Conservation (phyloP, 2,329 filamentous ascomycete species). For the Ceratocystis variospora region DNA sequence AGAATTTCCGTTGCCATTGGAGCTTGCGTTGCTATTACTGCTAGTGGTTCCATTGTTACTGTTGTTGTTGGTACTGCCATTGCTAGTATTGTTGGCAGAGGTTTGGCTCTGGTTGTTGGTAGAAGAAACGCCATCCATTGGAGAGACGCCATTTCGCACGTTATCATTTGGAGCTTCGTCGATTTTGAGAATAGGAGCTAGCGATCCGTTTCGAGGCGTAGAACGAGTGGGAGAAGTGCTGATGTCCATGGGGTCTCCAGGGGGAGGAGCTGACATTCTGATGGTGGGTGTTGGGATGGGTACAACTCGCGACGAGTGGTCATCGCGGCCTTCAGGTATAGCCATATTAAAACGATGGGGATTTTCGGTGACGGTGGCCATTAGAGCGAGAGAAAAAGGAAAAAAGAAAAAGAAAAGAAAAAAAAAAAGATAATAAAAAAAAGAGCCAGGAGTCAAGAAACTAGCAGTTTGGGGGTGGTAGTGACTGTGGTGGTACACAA, state of each 20-base stretch:
- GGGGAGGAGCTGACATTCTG: constrained; percentile 44
- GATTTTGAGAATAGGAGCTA: constrained; percentile 10
- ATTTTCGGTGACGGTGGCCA: constrained; percentile 20
- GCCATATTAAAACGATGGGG: constrained; percentile 18
- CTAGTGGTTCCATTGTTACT: constrained; percentile 9
- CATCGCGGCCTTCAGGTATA: constrained; percentile 17
- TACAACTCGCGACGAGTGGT: constrained; percentile 27
- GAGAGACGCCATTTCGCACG: constrained; percentile 9
- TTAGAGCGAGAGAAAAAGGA: background rate
- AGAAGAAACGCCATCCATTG: constrained; percentile 21
- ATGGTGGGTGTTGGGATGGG: constrained; percentile 45
- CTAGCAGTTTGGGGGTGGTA: background rate
- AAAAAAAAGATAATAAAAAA: background rate
- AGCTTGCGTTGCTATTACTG: constrained; percentile 26
- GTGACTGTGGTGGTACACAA: background rate
- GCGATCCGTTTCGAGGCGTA: constrained; percentile 18
- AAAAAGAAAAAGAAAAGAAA: background rate
- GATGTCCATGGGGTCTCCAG: constrained; percentile 48
- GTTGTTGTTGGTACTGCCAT: constrained; percentile 27
- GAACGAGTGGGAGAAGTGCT: constrained; percentile 39
- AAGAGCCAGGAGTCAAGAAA: background rate
- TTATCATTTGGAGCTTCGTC: constrained; percentile 13
- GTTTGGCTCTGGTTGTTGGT: background rate
- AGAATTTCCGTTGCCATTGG: constrained; percentile 22
- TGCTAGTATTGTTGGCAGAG: background rate